phyloP scores from a whole-genome alignment of 2,329 filamentous ascomycete species.

The Fusarium sp. region DNA sequence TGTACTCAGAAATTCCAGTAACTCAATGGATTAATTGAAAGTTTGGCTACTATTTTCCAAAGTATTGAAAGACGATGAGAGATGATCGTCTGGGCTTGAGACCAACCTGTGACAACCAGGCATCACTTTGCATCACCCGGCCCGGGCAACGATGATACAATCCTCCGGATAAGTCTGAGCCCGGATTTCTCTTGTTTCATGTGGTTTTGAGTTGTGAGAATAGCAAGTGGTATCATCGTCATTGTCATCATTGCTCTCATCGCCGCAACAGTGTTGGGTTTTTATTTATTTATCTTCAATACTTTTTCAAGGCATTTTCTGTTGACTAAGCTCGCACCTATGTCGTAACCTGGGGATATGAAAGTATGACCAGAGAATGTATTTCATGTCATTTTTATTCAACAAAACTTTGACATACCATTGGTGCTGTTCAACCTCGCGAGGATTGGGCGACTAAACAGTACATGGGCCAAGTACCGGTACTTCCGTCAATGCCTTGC shows the following conservation, averaged over 20 bases:
- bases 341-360: background rate
- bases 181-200: constrained; percentile 6
- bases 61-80: background rate
- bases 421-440: constrained; percentile 5
- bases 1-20: background rate
- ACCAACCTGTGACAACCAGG: constrained; percentile 1
- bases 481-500: constrained; percentile 19
- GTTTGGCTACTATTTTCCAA: background rate
- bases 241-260: background rate
- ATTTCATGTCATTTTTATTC: background rate
- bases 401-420: background rate
- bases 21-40: background rate
- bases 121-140: background rate
- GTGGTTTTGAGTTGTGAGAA: background rate
- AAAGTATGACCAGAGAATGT: too few relatives aligned
- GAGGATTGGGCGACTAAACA: background rate
- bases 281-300: too few relatives aligned
- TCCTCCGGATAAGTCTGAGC: background rate
- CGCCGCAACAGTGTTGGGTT: background rate
- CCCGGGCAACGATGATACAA: background rate
- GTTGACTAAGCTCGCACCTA: background rate
- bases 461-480: constrained; percentile 33
- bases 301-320: background rate
- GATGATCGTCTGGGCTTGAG: background rate
- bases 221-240: background rate